Percentiles rank a stretch among this genome's conserved stretches.
Conservation (phyloP, 1,139 yeast species). For the Suhomyces ambrosiae region DNA sequence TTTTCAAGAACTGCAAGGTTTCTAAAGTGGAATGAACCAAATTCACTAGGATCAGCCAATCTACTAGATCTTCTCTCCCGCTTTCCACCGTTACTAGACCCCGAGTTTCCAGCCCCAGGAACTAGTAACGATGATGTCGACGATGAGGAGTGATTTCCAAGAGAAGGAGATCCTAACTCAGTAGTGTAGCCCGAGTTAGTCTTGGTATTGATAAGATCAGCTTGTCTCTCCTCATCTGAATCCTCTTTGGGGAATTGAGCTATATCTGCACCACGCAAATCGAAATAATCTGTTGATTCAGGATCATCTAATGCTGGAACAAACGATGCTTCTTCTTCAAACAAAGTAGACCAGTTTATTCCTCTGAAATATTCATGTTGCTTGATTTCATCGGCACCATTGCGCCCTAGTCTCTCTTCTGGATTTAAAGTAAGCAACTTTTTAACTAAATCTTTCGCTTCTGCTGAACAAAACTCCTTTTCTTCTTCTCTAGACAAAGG, state of each 20-base stretch:
- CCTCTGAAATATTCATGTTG: constrained; percentile 73
- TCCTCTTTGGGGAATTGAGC: constrained; percentile 61
- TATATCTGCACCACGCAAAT: constrained; percentile 80
- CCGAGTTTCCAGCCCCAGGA: constrained; percentile 14
- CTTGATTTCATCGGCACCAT: constrained; percentile 79
- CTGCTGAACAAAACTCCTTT: constrained; percentile 55
- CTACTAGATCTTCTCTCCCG: constrained; percentile 69
- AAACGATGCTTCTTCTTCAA: constrained; percentile 77
- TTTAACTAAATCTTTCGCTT: constrained; percentile 73
- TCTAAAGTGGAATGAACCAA: constrained; percentile 91
- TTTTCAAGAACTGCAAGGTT: constrained; percentile 88
- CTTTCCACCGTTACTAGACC: constrained; percentile 27
- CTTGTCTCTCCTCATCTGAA: constrained; percentile 33
- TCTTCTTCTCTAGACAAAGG: constrained; percentile 53
- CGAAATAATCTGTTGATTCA: constrained; percentile 90
- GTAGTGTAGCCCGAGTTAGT: constrained; percentile 16
- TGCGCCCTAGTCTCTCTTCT: constrained; percentile 64
- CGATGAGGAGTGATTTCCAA: constrained; percentile 10
- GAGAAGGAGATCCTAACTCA: constrained; percentile 25
- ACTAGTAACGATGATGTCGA: constrained; percentile 17
- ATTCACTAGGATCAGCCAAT: constrained; percentile 74
- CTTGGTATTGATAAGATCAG: constrained; percentile 2
- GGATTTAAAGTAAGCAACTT: constrained; percentile 67
- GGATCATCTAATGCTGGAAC: constrained; percentile 81
- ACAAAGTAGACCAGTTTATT: constrained; percentile 75